These are phyloP conservation scores for Bruguiera sexangula DNA, from an alignment of 345 rosid genomes.

Conservation along the genomic window DNA sequence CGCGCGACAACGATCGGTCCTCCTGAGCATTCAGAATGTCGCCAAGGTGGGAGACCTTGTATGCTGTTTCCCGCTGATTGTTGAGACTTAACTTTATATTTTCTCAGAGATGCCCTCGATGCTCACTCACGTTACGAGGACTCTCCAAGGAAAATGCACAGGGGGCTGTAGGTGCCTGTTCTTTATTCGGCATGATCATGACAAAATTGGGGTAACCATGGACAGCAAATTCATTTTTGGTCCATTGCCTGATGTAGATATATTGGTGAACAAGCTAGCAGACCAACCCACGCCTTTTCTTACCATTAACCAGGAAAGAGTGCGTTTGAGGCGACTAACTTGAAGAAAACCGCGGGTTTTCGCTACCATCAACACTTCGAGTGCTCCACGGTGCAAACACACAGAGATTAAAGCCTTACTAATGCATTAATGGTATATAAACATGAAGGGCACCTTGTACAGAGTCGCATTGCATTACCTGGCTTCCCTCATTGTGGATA, in stretches of 20 bases:
- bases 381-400: no score
- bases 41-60: constrained; percentile 49
- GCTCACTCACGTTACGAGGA: constrained; percentile 51
- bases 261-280: no score
- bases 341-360: constrained; percentile 16
- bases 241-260: not conserved
- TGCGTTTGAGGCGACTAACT: constrained; percentile 55
- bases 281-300: not conserved
- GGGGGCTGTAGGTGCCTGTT: constrained; percentile 69
- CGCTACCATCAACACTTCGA: no score
- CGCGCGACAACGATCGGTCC: constrained; percentile 51
- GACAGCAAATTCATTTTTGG: not conserved
- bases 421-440: no score
- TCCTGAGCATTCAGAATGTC: constrained; percentile 57
- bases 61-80: constrained; percentile 57
- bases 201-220: constrained; percentile 41
- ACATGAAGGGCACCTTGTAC: no score
- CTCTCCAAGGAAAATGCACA: constrained; percentile 49
- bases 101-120: constrained; percentile 16
- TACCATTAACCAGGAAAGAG: constrained; percentile 38
- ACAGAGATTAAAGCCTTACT: no score
- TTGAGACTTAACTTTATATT: not conserved
- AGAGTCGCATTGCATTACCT: no score
- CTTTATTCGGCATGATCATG: constrained; percentile 45
- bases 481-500: no score